Percentiles rank a stretch among this genome's conserved stretches.
phyloP scores from a whole-genome alignment of 257 asterid genomes.

The Nicotiana attenuata region DNA sequence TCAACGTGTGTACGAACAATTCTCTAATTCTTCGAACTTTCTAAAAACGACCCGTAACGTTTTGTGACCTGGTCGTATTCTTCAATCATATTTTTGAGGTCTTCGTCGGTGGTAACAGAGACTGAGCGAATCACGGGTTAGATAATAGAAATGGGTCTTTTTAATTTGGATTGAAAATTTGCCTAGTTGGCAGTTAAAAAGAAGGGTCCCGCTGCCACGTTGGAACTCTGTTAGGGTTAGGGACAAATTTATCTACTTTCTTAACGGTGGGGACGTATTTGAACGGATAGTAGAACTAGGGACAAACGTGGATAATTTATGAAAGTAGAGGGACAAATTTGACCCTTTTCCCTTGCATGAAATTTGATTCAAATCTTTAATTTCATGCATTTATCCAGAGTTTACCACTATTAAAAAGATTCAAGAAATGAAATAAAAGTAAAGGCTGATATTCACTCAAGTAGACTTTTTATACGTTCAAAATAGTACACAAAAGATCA shows the following conservation, averaged over 20 bases:
- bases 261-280: too few relatives aligned
- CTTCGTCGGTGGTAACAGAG: constrained; percentile 75
- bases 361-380: neutral
- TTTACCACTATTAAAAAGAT: neutral
- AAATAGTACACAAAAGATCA: neutral
- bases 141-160: too few relatives aligned
- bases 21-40: constrained; percentile 37
- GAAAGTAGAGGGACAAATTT: too few relatives aligned
- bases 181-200: too few relatives aligned
- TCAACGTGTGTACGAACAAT: constrained; percentile 73
- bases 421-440: neutral
- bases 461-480: neutral
- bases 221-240: too few relatives aligned
- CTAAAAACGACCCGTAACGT: constrained; percentile 32
- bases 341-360: too few relatives aligned
- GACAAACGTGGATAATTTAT: too few relatives aligned
- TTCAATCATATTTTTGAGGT: constrained; percentile 83
- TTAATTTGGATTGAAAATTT: too few relatives aligned
- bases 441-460: neutral
- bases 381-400: neutral
- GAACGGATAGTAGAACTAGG: too few relatives aligned
- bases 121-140: constrained; percentile 52
- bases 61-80: constrained; percentile 75
- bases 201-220: too few relatives aligned
- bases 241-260: too few relatives aligned